These are phyloP conservation scores for Hyaloperonospora arabidopsidis DNA, from an alignment of 352 stramenopile genomes.

Conservation along the genomic window DNA sequence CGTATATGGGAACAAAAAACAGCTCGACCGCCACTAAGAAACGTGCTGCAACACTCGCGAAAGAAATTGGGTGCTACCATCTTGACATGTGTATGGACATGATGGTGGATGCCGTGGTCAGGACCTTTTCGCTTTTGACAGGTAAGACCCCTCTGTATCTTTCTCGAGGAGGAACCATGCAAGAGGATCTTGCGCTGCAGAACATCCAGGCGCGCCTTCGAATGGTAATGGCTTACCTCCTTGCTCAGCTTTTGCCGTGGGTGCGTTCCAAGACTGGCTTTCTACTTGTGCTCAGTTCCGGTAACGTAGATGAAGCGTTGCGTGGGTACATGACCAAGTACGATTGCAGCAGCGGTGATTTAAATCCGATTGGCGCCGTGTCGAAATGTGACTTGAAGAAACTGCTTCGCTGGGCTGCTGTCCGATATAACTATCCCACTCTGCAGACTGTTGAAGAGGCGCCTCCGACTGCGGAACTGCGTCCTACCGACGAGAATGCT, in stretches of 20 bases:
- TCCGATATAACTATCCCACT: slow-evolving; percentile 87
- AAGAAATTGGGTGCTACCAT: slow-evolving; percentile 94
- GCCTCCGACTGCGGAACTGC: slow-evolving; percentile 93
- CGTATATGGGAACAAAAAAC: slow-evolving; percentile 97
- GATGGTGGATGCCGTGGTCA: slow-evolving; percentile 87
- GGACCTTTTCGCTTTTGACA: slow-evolving; percentile 66
- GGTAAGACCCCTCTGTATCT: slow-evolving; percentile 89
- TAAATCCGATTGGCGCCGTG: slow-evolving; percentile 98
- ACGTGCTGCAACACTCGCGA: slow-evolving; percentile 82
- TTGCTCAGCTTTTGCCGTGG: slow-evolving; percentile 97
- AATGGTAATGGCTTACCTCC: slow-evolving; percentile 97
- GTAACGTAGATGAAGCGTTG: slow-evolving; percentile 97
- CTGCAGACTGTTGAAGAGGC: slow-evolving; percentile 90
- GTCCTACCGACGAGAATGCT: slow-evolving; percentile 78
- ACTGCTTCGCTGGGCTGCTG: slow-evolving; percentile 89
- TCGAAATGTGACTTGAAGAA: slow-evolving; percentile 95
- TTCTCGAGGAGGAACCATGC: slow-evolving; percentile 81
- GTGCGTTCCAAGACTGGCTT: slow-evolving; percentile 91
- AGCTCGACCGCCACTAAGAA: slow-evolving; percentile 88
- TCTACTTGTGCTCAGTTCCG: slow-evolving; percentile 95
- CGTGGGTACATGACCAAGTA: slow-evolving; percentile 99
- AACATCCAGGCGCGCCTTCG: slow-evolving; percentile 97
- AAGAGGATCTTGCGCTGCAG: slow-evolving; percentile 96
- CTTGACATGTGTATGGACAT: slow-evolving; percentile 92
- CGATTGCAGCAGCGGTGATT: slow-evolving; percentile 95